Base-by-base conservation (phyloP, 1,284 basidiomycete genomes). In the Ganoderma resinaceum region DNA sequence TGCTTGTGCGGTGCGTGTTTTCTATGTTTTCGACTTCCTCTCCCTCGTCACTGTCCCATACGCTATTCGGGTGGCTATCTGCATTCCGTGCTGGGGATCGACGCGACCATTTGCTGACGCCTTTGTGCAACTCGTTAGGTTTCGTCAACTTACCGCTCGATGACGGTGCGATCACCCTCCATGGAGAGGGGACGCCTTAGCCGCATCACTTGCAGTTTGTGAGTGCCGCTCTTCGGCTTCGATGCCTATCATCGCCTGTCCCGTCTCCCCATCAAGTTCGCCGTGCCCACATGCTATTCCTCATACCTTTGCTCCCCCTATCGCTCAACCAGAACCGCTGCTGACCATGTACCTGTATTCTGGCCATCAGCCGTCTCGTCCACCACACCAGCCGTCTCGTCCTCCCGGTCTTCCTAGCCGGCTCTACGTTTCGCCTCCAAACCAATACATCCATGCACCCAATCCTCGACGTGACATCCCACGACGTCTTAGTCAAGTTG, bases 1-100 rank as follows among this genome's bases (percentile, higher is more conserved):
- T 55, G 52, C 52, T 33, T 20, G 52, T 29, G 52, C 46, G 31
- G 52, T 55, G 52, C 52, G 52, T 55, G 31, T 55, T 29, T 33
- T 33, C 23, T 23, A 31, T 55, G 52, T 33, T 7, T 55, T 55
- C 8, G 14, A 11, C 29, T 18, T 29, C 3, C 3, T 55, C 52
- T 6, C 29, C 29, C 3, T 29, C 11, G 14, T 5, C 18, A 31
- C 33, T 31, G 23, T 14, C 6, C 40, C 12, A 42, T 18, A 18
- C 40, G 40, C 16, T 12, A 14, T 3, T 18, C 40, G 16, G 20
- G 16, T 6, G 4, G 40, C 23, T 11, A 20, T 49, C 23, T 11
- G 26, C 23, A 4, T 11, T 23, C 23, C 3, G 46, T 23, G 46
- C 23, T 12, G n/a, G 23, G 8, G n/a, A 11, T 26, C 23, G 3